Evolutionary conservation across 805 yeast genomes (phyloP), one percentile per base, ranked within the genome.

Genomic region (Wickerhamiella domercqiae): DNA sequence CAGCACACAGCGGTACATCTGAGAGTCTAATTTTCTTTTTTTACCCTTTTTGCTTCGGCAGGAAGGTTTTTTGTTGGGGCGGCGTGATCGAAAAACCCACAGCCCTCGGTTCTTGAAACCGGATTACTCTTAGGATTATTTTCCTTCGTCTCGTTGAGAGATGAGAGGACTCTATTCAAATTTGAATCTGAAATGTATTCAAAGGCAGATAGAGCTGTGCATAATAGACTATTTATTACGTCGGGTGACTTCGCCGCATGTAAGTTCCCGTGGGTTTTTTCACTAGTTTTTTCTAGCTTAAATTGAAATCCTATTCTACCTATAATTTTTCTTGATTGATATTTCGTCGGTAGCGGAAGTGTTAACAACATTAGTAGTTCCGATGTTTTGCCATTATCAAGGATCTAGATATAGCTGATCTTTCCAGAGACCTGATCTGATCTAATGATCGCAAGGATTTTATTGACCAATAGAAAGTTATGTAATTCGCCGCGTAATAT

Each of bases 121-220:
- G 45, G 45, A 39, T 39, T 38, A 39, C 42, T 35, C 41, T 39
- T 38, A 26, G 25, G 29, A 36, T 39, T 40, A 37, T 34, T 39
- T 39, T 38, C 35, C 38, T 30, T 38, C 30, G 11, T n/a, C 7
- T 14, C 3, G 17, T 30, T 7, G 17, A 13, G 11, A 13, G 22
- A n/a, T n/a, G n/a, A n/a, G n/a, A n/a, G n/a, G n/a, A n/a, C n/a
- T 14, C 29, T 13, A 11, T 19, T 17, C 6, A 15, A 17, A 25
- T 11, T 21, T n/a, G n/a, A n/a, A n/a, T n/a, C n/a, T n/a, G n/a
- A n/a, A n/a, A n/a, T n/a, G n/a, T n/a, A n/a, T n/a, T n/a, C n/a
- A n/a, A n/a, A n/a, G n/a, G 39, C 42, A 36, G 45, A 36, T 30
- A 40, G 44, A 39, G 45, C 45, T 41, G 45, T 41, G 45, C 39